Evolutionary conservation across 2,329 filamentous ascomycete genomes (phyloP).

Genomic region (Pseudocercospora eumusae): DNA sequence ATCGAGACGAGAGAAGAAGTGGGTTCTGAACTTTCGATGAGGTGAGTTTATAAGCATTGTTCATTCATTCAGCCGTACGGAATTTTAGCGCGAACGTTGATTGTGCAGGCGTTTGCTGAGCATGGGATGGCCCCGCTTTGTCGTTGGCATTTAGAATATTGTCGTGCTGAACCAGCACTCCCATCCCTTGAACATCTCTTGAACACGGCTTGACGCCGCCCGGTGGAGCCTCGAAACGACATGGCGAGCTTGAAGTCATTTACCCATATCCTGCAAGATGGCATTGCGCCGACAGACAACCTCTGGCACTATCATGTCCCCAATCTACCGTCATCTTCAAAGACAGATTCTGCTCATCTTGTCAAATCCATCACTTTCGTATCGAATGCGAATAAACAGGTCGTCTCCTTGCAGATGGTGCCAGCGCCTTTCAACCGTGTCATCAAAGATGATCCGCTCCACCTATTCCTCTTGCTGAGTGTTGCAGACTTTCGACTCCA

Average conservation of each 20-base stretch:
- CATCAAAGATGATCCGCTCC: not conserved
- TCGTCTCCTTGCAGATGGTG: not conserved
- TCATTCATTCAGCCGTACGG: too few relatives aligned
- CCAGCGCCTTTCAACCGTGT: not conserved
- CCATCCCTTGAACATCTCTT: too few relatives aligned
- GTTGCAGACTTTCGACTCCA: slow-evolving; percentile 4
- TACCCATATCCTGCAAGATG: slow-evolving; percentile 2
- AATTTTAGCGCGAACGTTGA: too few relatives aligned
- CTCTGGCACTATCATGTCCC: slow-evolving; percentile 8
- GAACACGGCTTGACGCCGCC: too few relatives aligned
- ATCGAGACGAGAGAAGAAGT: not conserved
- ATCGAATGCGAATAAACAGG: not conserved
- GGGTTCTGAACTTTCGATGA: too few relatives aligned
- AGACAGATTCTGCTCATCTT: not conserved
- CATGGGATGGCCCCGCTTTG: too few relatives aligned
- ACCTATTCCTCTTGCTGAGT: slow-evolving; percentile 2
- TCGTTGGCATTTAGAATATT: too few relatives aligned
- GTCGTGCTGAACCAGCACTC: too few relatives aligned
- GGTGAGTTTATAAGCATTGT: too few relatives aligned
- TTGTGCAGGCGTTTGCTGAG: too few relatives aligned
- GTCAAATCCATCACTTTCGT: slow-evolving; percentile 8
- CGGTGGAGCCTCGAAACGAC: not conserved
- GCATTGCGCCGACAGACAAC: not conserved
- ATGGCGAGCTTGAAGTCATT: not conserved
- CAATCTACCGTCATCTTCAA: slow-evolving; percentile 1